These are phyloP conservation scores for Talaromyces piceae DNA, from an alignment of 2,329 filamentous ascomycete genomes.

Conservation along the genomic window DNA sequence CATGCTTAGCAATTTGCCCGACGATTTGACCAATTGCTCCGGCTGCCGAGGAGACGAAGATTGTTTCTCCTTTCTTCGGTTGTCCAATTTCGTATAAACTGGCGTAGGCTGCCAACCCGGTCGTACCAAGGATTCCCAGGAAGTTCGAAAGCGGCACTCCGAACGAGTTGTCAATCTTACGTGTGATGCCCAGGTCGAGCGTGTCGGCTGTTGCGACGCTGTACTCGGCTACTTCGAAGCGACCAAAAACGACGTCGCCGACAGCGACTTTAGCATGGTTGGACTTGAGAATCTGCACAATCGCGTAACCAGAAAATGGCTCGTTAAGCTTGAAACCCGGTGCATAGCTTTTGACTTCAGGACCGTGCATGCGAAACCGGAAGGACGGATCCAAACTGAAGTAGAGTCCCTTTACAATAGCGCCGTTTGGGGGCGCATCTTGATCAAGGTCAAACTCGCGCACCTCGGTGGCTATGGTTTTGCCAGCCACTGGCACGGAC, in stretches of 20 bases:
- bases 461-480: slow-evolving; percentile 62
- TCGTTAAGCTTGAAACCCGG: slow-evolving; percentile 54
- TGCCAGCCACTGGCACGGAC: slow-evolving; percentile 59
- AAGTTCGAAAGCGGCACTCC: slow-evolving; percentile 52
- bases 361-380: slow-evolving; percentile 66
- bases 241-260: slow-evolving; percentile 59
- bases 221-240: slow-evolving; percentile 61
- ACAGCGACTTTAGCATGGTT: slow-evolving; percentile 55
- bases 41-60: slow-evolving; percentile 71
- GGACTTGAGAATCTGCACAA: slow-evolving; percentile 65
- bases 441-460: slow-evolving; percentile 56
- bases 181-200: slow-evolving; percentile 34
- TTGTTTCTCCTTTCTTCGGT: slow-evolving; percentile 70
- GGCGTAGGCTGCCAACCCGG: slow-evolving; percentile 66
- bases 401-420: slow-evolving; percentile 64
- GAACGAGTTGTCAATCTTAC: slow-evolving; percentile 52
- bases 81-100: slow-evolving; percentile 67
- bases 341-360: slow-evolving; percentile 59
- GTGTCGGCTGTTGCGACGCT: slow-evolving; percentile 37
- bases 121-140: slow-evolving; percentile 70
- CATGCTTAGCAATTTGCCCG: slow-evolving; percentile 75
- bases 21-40: slow-evolving; percentile 78
- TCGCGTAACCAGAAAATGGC: slow-evolving; percentile 56
- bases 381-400: slow-evolving; percentile 78
- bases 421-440: slow-evolving; percentile 46